A percentile compares a stretch with the other conserved stretches of the same genome.
Evolutionary conservation across 2,329 filamentous ascomycete species (phyloP).

Genomic region (Lachnellula occidentalis): DNA sequence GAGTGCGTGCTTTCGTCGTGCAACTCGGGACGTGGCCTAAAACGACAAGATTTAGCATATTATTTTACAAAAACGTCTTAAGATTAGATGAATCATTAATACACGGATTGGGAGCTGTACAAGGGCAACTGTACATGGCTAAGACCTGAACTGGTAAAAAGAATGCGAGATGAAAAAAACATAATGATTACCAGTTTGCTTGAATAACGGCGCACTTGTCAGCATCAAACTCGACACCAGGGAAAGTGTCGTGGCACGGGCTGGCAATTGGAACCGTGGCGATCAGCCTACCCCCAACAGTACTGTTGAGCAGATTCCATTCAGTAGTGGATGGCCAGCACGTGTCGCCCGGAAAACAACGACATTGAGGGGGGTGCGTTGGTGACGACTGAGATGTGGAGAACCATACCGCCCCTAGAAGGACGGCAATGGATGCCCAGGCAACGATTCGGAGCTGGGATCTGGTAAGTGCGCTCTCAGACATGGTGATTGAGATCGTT

Average conservation of each 20-base stretch:
- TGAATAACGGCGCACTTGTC: constrained; percentile 9
- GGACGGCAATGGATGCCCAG: not conserved
- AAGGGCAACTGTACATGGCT: too few relatives aligned
- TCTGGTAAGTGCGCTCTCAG: too few relatives aligned
- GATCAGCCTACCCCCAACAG: constrained; percentile 13
- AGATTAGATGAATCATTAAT: too few relatives aligned
- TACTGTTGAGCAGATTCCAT: constrained; percentile 16
- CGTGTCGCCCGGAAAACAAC: constrained; percentile 11
- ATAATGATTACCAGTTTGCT: constrained; percentile 7
- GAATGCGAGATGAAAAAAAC: too few relatives aligned
- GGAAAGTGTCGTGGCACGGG: constrained; percentile 11
- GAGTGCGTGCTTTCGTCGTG: constrained; percentile 18
- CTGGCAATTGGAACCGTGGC: constrained; percentile 12
- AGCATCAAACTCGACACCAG: constrained; percentile 2
- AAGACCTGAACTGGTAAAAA: too few relatives aligned
- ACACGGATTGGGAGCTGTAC: too few relatives aligned
- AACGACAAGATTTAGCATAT: too few relatives aligned
- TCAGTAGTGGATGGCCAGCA: constrained; percentile 12
- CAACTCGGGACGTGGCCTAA: not conserved
- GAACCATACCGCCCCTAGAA: constrained; percentile 1
- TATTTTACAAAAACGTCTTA: too few relatives aligned
- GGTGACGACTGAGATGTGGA: not conserved
- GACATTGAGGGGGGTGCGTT: not conserved
- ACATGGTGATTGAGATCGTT: too few relatives aligned
- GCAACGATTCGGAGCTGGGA: too few relatives aligned